Evolutionary conservation across 441 rosid genomes (phyloP).

Genomic region (Populus hybrid): DNA sequence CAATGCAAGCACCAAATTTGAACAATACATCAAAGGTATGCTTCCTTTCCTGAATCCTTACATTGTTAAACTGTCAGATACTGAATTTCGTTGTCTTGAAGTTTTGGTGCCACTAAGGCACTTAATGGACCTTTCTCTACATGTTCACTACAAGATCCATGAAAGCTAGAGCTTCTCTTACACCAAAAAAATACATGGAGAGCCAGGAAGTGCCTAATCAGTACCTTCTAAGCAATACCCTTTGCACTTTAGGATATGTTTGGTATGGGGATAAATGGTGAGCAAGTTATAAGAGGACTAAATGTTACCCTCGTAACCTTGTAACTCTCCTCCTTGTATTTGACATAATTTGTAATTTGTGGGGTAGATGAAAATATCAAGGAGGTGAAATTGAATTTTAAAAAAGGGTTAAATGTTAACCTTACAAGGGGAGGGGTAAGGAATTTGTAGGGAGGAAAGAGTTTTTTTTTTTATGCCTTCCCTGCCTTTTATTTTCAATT

Average conservation of each 20-base stretch:
- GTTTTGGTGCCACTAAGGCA: background rate
- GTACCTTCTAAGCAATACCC: background rate
- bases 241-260: background rate
- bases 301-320: background rate
- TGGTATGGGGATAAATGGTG: background rate
- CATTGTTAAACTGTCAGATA: background rate
- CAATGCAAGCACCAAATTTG: constrained; percentile 21
- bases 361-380: background rate
- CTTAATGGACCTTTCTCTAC: background rate
- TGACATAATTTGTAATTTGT: background rate
- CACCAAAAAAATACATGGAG: background rate
- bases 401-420: background rate
- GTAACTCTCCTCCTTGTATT: background rate
- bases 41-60: constrained; percentile 17
- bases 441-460: background rate
- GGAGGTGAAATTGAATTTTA: background rate
- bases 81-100: background rate
- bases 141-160: background rate
- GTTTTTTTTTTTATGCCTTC: background rate
- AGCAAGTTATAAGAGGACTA: background rate
- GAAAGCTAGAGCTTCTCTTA: background rate
- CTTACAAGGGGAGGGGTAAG: background rate
- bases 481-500: background rate
- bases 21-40: constrained; percentile 57
- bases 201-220: background rate